Evolutionary conservation across 257 asterid species (phyloP), one percentile per base, ranked within the genome.

Genomic region (Plectranthus barbatus): DNA sequence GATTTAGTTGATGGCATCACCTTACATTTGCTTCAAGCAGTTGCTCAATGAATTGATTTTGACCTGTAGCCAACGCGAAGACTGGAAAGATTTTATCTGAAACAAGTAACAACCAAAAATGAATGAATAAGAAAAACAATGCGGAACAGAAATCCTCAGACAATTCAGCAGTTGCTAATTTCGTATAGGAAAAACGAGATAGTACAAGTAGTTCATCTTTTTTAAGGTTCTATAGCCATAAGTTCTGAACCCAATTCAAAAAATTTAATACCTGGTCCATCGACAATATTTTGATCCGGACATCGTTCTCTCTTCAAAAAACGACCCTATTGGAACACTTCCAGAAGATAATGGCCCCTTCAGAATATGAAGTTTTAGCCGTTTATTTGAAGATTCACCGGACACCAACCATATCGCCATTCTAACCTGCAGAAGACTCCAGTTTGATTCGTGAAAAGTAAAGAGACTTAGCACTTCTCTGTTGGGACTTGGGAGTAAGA

Each of bases 251-350:
- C 26, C 11, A 52, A 33, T 33, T 9, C 14, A n/a, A 45, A 45
- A 36, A 11, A 57, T 2, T 42, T 29, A 6, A 26, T 65, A 72
- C 71, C 81, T 69, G 72, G 59, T 64, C 26, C 74, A 60, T 62
- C 26, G 7, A 18, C 64, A 48, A 47, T 9, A 23, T 42, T 14
- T 62, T 40, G 29, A 23, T 49, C 61, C 75, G 11, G 61, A 49
- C 53, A 60, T 53, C 74, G 31, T 41, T 56, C 69, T 60, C 42
- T 47, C 64, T 64, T 46, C 50, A 12, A 72, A 31, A 1, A 23
- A n/a, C 29, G 4, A 23, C 29, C 29, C 29, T 23, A 4, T 4
- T 23, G 29, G 29, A 23, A 23, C 3, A 23, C 29, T 1, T 23
- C 3, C 4, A 1, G 1, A n/a, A n/a, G n/a, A n/a, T n/a, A n/a